These are phyloP conservation scores for Asclepias syriaca DNA, from an alignment of 257 asterid species.

Conservation along the genomic window DNA sequence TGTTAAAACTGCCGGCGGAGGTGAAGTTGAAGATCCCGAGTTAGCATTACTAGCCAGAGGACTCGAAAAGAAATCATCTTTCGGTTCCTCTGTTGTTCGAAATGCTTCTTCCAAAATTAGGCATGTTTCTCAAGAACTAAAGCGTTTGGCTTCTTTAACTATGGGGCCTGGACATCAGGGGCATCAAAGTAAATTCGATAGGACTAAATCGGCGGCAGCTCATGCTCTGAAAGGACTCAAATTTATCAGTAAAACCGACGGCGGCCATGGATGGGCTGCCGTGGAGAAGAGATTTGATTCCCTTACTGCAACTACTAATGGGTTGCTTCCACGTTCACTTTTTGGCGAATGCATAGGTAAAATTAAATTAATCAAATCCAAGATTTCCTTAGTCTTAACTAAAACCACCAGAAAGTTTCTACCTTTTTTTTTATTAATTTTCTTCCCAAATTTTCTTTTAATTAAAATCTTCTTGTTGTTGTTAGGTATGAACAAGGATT, in stretches of 20 bases:
- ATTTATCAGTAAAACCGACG: constrained; percentile 74
- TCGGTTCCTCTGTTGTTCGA: constrained; percentile 41
- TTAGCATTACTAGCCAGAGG: constrained; percentile 65
- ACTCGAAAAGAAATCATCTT: constrained; percentile 58
- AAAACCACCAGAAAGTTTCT: constrained; percentile 5
- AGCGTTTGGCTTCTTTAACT: constrained; percentile 54
- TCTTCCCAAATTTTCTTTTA: not conserved
- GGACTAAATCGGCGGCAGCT: constrained; percentile 70
- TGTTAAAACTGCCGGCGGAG: constrained; percentile 77
- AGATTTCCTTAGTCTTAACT: not conserved
- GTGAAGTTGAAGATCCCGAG: constrained; percentile 83
- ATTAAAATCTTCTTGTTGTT: not conserved
- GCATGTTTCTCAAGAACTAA: constrained; percentile 72
- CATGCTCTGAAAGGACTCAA: constrained; percentile 75
- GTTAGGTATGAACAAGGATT: constrained; percentile 77
- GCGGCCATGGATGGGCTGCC: constrained; percentile 63
- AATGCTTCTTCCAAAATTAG: constrained; percentile 58
- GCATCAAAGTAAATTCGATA: constrained; percentile 34
- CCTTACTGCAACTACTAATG: constrained; percentile 42
- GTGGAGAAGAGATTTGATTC: constrained; percentile 66
- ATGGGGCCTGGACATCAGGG: constrained; percentile 31
- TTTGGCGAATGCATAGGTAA: constrained; percentile 90
- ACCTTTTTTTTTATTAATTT: not conserved
- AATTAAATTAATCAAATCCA: too few species aligned
- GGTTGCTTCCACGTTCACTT: constrained; percentile 58